A percentile compares a stretch with the other conserved stretches of the same genome.
These are phyloP conservation scores for Magnaporthales sp. DNA, from an alignment of 2,329 filamentous ascomycete genomes.

Conservation along the genomic window DNA sequence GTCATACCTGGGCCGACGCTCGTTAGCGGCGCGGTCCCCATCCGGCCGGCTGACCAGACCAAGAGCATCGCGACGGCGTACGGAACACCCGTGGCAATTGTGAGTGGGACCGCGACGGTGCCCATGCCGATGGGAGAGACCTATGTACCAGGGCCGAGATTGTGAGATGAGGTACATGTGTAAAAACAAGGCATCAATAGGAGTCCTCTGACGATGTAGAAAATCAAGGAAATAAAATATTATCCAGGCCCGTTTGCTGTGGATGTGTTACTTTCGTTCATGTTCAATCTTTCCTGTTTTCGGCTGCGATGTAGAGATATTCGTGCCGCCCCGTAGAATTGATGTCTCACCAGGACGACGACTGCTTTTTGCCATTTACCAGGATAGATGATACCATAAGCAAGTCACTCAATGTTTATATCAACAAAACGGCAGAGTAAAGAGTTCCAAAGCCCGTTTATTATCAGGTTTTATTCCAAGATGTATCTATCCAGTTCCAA, in stretches of 20 bases:
- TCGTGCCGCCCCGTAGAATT: too few species aligned
- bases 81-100: constrained; percentile 18
- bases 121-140: not conserved
- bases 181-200: not conserved
- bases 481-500: not conserved
- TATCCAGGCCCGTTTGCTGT: too few species aligned
- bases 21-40: constrained; percentile 14
- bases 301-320: too few species aligned
- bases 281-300: too few species aligned
- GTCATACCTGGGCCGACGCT: constrained; percentile 19
- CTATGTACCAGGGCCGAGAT: not conserved
- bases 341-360: not conserved
- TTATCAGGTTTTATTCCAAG: not conserved
- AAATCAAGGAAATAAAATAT: not conserved
- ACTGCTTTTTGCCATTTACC: too few species aligned
- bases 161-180: not conserved
- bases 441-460: not conserved
- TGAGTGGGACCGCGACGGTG: not conserved
- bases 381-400: not conserved
- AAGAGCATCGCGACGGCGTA: constrained; percentile 9
- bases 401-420: not conserved
- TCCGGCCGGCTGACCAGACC: constrained; percentile 15
- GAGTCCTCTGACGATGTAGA: not conserved
- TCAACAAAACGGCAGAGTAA: not conserved
- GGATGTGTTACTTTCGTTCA: too few species aligned